A percentile compares a stretch with the other conserved stretches of the same genome.
phyloP scores from a whole-genome alignment of 164 flowering plant species.

The Brasenia schreberi region DNA sequence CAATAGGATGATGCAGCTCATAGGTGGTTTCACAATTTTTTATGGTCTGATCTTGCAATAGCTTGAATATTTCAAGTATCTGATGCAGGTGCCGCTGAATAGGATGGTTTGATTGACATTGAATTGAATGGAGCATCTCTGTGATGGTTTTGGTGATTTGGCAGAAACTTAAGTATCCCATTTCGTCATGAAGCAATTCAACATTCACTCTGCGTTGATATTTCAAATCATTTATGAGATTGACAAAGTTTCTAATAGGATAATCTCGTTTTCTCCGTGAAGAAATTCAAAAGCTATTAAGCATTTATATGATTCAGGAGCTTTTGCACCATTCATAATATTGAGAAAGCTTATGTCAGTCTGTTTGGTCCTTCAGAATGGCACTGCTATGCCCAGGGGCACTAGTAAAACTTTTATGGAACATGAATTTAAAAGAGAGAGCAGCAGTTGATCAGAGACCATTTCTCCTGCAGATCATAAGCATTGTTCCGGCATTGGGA shows the following conservation, averaged over 20 bases:
- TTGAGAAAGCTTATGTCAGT: neutral
- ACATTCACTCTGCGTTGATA: too few species aligned
- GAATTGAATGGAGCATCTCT: neutral
- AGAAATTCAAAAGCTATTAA: neutral
- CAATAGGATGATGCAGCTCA: too few species aligned
- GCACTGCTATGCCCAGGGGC: constrained; percentile 39
- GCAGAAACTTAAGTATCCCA: too few species aligned
- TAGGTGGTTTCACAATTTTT: too few species aligned
- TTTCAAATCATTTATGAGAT: neutral
- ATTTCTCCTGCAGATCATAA: constrained; percentile 38
- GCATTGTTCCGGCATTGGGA: constrained; percentile 49
- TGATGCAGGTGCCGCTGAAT: neutral
- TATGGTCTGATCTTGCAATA: neutral
- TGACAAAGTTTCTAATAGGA: neutral
- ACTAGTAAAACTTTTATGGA: constrained; percentile 41
- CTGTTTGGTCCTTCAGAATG: constrained; percentile 16
- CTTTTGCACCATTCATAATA: neutral
- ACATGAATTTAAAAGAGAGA: constrained; percentile 20
- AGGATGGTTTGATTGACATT: too few species aligned
- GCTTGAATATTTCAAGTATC: neutral
- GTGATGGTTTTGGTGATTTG: neutral
- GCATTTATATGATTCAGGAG: neutral
- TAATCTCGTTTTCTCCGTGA: neutral
- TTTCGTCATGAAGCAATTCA: too few species aligned
- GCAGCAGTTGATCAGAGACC: constrained; percentile 13